Evolutionary conservation across 768 basidiomycete genomes (phyloP).

Genomic region (Mycena galericulata): DNA sequence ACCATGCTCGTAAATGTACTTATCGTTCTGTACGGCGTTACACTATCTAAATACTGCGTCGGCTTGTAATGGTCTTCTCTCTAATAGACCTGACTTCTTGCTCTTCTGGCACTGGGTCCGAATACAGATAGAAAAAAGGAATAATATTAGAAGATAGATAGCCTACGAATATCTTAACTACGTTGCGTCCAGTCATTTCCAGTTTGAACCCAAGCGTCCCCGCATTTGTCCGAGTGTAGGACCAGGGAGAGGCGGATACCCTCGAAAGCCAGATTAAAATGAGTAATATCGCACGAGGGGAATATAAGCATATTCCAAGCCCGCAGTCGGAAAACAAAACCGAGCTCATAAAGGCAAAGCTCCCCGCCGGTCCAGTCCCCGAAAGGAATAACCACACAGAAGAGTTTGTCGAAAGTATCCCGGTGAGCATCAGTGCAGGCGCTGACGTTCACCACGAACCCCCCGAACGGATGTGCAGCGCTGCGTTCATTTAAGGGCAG

Average conservation of each 20-base stretch:
- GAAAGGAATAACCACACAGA: slow-evolving; percentile 42
- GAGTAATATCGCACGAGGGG: slow-evolving; percentile 9
- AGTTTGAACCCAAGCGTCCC: not conserved
- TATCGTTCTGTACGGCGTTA: too few relatives aligned
- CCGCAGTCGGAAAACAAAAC: slow-evolving; percentile 36
- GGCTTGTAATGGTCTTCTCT: too few relatives aligned
- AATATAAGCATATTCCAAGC: slow-evolving; percentile 33
- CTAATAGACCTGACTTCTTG: too few relatives aligned
- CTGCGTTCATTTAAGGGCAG: slow-evolving; percentile 10
- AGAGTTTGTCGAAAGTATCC: slow-evolving; percentile 34
- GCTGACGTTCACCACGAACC: slow-evolving; percentile 41
- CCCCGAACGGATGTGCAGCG: slow-evolving; percentile 37
- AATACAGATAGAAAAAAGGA: too few relatives aligned
- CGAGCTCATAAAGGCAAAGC: slow-evolving; percentile 38
- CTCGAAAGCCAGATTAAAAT: slow-evolving; percentile 8
- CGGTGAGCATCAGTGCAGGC: slow-evolving; percentile 38
- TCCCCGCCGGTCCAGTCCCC: slow-evolving; percentile 41
- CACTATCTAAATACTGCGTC: too few relatives aligned
- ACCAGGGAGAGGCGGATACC: not conserved
- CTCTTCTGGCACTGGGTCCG: too few relatives aligned
- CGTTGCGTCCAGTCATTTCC: too few relatives aligned
- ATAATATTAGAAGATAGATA: too few relatives aligned
- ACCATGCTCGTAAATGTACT: too few relatives aligned
- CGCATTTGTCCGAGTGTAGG: not conserved
- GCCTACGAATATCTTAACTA: too few relatives aligned